Percentiles rank a stretch among this genome's conserved stretches.
Conservation (phyloP, 352 stramenopile species). For the Phytophthora aleatoria region DNA sequence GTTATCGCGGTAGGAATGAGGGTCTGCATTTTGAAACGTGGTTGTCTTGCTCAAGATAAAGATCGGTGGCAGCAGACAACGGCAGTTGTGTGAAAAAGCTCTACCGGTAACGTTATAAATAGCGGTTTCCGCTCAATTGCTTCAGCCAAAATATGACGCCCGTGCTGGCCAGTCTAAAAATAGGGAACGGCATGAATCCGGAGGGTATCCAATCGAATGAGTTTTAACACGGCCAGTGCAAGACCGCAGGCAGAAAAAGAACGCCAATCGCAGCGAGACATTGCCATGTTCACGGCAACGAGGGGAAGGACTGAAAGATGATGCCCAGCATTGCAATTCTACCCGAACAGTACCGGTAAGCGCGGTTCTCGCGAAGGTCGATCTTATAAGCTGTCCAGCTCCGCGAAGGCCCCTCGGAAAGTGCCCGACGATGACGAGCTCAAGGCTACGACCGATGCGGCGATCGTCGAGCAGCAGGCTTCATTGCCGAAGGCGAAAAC, state of each 20-base stretch:
- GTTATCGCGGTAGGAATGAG: not conserved
- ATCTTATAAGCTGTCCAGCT: not conserved
- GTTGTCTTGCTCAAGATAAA: constrained; percentile 16
- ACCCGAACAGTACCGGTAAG: not conserved
- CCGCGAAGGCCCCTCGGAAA: not conserved
- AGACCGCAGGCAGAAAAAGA: constrained; percentile 14
- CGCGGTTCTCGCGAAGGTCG: not conserved
- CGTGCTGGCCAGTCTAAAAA: not conserved
- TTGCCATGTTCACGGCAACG: constrained; percentile 20
- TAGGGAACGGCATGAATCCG: constrained; percentile 4
- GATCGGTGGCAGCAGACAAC: constrained; percentile 16
- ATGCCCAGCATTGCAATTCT: not conserved
- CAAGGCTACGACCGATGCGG: constrained; percentile 27
- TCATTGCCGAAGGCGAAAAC: constrained; percentile 17
- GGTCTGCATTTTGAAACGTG: constrained; percentile 15
- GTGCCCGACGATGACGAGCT: not conserved
- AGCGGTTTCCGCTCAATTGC: not conserved
- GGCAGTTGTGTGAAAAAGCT: not conserved
- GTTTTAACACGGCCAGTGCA: constrained; percentile 13
- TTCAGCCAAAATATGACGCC: not conserved
- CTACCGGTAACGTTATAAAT: not conserved
- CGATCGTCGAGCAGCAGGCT: constrained; percentile 4
- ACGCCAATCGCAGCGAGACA: not conserved
- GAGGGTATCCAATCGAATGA: constrained; percentile 24
- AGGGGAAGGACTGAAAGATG: constrained; percentile 9